Evolutionary conservation across 2,329 filamentous ascomycete genomes (phyloP).

Genomic region (Bipolaris cookei): DNA sequence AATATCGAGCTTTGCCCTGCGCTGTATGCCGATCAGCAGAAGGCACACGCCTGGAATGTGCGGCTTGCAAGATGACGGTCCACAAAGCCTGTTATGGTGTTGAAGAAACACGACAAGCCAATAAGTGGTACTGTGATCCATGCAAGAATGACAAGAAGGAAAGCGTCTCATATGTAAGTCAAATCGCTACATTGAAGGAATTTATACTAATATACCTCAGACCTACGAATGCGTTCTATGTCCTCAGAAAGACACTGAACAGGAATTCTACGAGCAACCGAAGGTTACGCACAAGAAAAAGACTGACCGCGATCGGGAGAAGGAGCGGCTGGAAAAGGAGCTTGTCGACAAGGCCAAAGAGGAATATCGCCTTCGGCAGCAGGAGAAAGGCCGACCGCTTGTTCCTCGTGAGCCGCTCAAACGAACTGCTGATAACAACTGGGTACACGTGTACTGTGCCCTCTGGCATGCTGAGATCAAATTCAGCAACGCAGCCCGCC

Average conservation of each 20-base stretch:
- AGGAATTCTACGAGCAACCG: constrained; percentile 83
- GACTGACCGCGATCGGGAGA: constrained; percentile 87
- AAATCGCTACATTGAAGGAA: not conserved
- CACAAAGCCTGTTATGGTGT: constrained; percentile 95
- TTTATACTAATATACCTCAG: constrained; percentile 51
- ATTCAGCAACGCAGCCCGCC: constrained; percentile 81
- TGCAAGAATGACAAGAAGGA: constrained; percentile 93
- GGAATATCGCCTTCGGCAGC: constrained; percentile 82
- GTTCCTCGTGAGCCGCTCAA: constrained; percentile 91
- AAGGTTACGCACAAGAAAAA: constrained; percentile 87
- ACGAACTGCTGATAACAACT: constrained; percentile 94
- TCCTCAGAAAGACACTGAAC: constrained; percentile 78
- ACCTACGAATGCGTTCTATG: constrained; percentile 94
- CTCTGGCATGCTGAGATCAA: constrained; percentile 92
- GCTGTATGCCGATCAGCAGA: constrained; percentile 81
- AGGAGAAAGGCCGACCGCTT: constrained; percentile 80
- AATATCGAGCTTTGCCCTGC: constrained; percentile 79
- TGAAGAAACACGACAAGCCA: constrained; percentile 66
- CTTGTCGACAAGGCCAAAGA: constrained; percentile 78
- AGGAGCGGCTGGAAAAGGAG: constrained; percentile 84
- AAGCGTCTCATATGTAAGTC: constrained; percentile 82
- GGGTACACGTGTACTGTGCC: constrained; percentile 94
- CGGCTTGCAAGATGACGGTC: constrained; percentile 88
- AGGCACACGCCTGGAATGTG: constrained; percentile 67
- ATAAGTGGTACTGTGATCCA: constrained; percentile 94